Evolutionary conservation across 2,329 filamentous ascomycete species (phyloP).

Genomic region (Phialemoniopsis sp.): DNA sequence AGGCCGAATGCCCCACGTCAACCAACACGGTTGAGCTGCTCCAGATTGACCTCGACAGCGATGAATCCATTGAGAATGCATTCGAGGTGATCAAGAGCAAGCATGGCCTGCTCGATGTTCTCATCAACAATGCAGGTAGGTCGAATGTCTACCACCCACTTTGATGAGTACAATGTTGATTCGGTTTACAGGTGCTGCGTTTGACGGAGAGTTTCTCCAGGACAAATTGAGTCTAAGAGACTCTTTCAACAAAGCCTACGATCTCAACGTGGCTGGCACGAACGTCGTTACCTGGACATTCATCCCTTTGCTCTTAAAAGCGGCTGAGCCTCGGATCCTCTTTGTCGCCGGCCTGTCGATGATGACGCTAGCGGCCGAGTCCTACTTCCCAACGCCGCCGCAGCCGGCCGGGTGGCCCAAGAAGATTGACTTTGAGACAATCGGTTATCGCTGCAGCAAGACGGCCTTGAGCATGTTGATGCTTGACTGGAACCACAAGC

Average conservation of each 20-base stretch:
- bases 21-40: slow-evolving; percentile 38
- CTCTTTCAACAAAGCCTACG: slow-evolving; percentile 38
- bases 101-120: slow-evolving; percentile 41
- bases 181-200: slow-evolving; percentile 39
- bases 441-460: slow-evolving; percentile 35
- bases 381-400: slow-evolving; percentile 18
- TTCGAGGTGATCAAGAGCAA: slow-evolving; percentile 34
- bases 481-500: slow-evolving; percentile 35
- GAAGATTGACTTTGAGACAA: slow-evolving; percentile 12
- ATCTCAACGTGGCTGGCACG: slow-evolving; percentile 45
- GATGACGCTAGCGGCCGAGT: slow-evolving; percentile 23
- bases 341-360: slow-evolving; percentile 43
- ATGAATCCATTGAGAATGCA: slow-evolving; percentile 44
- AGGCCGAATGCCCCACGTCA: slow-evolving; percentile 31
- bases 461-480: slow-evolving; percentile 44
- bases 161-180: no score
- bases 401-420: slow-evolving; percentile 42
- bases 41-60: slow-evolving; percentile 48
- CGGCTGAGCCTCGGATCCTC: slow-evolving; percentile 37
- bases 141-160: neutral
- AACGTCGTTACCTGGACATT: slow-evolving; percentile 33
- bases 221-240: slow-evolving; percentile 26
- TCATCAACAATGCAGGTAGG: slow-evolving; percentile 48
- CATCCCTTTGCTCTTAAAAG: slow-evolving; percentile 39
- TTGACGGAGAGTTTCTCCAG: slow-evolving; percentile 28